Evolutionary conservation across 176 grass and related monocot genomes (phyloP).

Genomic region (Aegilops sharonensis): DNA sequence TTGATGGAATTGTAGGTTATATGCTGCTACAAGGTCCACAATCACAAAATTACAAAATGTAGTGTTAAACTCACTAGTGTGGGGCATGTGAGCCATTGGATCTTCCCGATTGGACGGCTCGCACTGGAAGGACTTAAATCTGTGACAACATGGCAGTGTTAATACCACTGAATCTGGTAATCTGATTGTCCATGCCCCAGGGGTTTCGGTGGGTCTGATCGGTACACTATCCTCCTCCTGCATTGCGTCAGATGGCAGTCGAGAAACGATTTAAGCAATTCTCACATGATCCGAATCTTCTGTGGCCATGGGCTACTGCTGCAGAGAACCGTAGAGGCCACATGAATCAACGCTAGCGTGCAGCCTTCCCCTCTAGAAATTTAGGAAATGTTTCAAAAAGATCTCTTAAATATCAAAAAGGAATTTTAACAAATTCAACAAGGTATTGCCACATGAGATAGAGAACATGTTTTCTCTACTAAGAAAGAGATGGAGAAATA

Average conservation of each 20-base stretch:
- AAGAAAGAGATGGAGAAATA: no score
- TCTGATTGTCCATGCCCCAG: background rate
- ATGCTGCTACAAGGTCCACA: background rate
- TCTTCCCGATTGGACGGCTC: background rate
- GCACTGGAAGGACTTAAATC: background rate
- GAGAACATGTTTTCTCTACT: no score
- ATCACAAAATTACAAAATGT: background rate
- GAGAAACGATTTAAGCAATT: background rate
- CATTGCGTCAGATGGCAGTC: background rate
- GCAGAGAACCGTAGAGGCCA: no score
- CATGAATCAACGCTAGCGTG: no score
- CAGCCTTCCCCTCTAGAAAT: no score
- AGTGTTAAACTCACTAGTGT: background rate
- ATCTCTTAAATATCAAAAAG: no score
- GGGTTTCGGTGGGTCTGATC: background rate
- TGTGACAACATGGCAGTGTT: background rate
- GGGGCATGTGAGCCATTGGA: background rate
- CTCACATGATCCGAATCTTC: background rate
- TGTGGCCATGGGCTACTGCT: no score
- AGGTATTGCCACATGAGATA: no score
- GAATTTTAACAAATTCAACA: no score
- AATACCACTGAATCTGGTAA: background rate
- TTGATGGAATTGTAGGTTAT: background rate
- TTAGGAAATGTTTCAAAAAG: no score
- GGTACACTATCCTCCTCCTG: background rate